A percentile compares a stretch with the other conserved stretches of the same genome.
Conservation (phyloP, 352 stramenopile species). For the Phytophthora megakarya region DNA sequence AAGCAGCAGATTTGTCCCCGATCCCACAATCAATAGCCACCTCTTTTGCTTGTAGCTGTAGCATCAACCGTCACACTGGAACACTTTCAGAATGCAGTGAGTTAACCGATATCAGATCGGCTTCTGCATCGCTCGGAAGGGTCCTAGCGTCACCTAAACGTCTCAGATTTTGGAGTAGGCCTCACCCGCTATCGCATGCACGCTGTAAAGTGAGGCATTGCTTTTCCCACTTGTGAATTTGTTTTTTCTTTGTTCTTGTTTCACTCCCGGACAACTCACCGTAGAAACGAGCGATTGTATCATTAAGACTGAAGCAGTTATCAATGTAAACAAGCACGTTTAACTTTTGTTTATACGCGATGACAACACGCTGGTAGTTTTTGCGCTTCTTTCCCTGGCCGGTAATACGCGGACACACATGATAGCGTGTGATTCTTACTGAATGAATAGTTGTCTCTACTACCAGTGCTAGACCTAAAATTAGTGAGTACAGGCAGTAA, state of each 20-base stretch:
- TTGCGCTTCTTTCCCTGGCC: constrained; percentile 3
- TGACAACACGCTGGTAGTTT: not conserved
- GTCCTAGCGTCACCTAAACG: no score
- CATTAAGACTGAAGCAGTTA: no score
- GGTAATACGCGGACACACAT: no score
- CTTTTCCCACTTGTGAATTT: not conserved
- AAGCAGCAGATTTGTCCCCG: not conserved
- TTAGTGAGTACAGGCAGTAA: no score
- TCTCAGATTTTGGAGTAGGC: not conserved
- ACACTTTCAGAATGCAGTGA: not conserved
- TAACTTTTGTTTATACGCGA: no score
- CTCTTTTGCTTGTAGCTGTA: not conserved
- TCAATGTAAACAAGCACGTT: no score
- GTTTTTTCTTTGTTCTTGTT: no score
- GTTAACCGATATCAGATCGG: not conserved
- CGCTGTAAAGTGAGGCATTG: not conserved
- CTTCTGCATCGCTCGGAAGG: not conserved
- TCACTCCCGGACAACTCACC: no score
- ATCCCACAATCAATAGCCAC: not conserved
- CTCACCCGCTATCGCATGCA: not conserved
- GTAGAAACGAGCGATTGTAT: no score
- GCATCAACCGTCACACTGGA: not conserved
- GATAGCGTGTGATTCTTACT: no score
- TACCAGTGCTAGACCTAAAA: no score
- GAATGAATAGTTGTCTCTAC: no score